Base-by-base conservation (phyloP, 2,329 filamentous ascomycete species). In the Apiospora pterosperma region DNA sequence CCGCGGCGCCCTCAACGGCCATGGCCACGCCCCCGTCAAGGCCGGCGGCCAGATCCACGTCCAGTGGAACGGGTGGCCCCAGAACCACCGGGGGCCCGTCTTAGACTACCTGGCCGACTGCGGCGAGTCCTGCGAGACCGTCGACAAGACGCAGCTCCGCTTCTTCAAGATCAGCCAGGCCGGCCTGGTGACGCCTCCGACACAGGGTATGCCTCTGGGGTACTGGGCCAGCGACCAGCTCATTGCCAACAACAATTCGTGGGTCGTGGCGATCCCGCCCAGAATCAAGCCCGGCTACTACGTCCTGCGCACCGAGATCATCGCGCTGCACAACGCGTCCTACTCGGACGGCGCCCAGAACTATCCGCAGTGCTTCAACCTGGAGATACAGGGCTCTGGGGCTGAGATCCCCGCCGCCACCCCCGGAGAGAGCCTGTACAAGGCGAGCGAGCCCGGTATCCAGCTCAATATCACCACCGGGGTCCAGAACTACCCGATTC, bases 181-280 rank as follows among this genome's bases (percentile, higher is more conserved):
- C 4, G 69, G 72, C 12, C 68, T 76, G 21, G 58, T 72, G 21
- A 67, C 76, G 61, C 72, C 71, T 12, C 79, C 76, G 28, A 76
- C 80, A 36, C 78, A 81, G 61, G 8, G 19, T 11, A 16, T 8
- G 28, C 48, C 48, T 6, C 34, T 55, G 16, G 48, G 48, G 16
- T 77, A 75, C 12, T 69, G 75, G n/a, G 81, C 79, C 19, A 81
- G 80, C 71, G 82, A 83, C 63, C 81, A 82, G 58, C 74, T 82
- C 39, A 77, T 82, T 36, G 79, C 83, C 67, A 81, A 82, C 69
- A 66, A 66, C 62, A 66, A 66, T 62, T 66, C 69, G 1, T 73
- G 66, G 59, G 68, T 68, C 6, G 68, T 72, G 52, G 64, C 55
- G 16, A 69, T 73, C 28, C 71, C 71, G 6, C 11, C 25, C 4